Conservation (phyloP, 768 basidiomycete species). For the Sporobolomyces roseus region DNA sequence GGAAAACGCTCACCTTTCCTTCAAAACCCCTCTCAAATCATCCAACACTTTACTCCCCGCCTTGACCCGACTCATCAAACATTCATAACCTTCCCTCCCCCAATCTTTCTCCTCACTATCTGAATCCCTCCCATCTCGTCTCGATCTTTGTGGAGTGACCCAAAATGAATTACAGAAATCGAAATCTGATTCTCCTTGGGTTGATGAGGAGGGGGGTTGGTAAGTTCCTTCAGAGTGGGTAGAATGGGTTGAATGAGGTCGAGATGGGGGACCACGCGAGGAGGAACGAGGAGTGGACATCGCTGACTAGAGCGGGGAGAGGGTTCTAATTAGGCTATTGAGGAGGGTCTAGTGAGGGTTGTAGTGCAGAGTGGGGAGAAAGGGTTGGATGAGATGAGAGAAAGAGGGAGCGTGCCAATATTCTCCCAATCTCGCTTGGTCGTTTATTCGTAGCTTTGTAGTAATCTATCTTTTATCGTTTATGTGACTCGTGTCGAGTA, state of each 20-base stretch:
- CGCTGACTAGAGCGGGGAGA: too few species aligned
- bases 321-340: too few species aligned
- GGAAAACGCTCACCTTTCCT: slow-evolving; percentile 67
- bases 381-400: too few species aligned
- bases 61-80: slow-evolving; percentile 47
- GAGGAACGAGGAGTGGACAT: neutral
- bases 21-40: slow-evolving; percentile 82
- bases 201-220: slow-evolving; percentile 4
- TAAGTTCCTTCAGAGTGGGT: slow-evolving; percentile 2
- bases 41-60: slow-evolving; percentile 67
- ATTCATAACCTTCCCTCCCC: slow-evolving; percentile 48
- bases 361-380: too few species aligned
- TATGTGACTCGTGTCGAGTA: too few species aligned
- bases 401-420: too few species aligned
- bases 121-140: slow-evolving; percentile 14
- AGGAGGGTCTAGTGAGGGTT: too few species aligned
- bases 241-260: slow-evolving; percentile 14
- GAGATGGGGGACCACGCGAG: neutral
- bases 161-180: slow-evolving; percentile 99
- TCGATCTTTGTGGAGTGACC: slow-evolving; percentile 54
- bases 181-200: slow-evolving; percentile 47
- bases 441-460: too few species aligned
- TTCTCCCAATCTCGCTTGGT: too few species aligned
- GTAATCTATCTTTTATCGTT: too few species aligned
- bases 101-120: slow-evolving; percentile 27